Conservation (phyloP, 2,329 filamentous ascomycete genomes). For the Scopulariopsis brevicaulis region DNA sequence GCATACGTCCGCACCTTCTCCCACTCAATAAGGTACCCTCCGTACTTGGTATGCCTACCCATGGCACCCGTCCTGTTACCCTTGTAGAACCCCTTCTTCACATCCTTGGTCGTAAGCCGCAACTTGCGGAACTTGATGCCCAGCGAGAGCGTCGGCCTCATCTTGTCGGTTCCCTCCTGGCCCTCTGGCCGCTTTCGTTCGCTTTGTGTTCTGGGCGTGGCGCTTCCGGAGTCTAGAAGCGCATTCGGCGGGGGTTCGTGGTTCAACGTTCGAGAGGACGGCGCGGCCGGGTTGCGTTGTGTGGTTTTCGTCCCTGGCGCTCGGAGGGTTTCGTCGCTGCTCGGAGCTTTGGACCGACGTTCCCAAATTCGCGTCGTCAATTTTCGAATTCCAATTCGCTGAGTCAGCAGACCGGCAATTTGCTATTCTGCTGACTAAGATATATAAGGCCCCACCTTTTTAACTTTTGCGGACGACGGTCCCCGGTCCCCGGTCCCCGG, state of each 20-base stretch:
- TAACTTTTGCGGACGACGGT: background rate
- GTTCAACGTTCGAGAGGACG: too few species aligned
- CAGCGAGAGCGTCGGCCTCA: constrained; percentile 59
- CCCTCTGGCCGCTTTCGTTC: background rate
- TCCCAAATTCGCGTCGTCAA: background rate
- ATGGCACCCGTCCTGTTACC: constrained; percentile 82
- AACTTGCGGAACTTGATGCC: constrained; percentile 61
- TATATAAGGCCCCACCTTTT: background rate
- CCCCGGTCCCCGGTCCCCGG: background rate
- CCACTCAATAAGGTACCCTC: constrained; percentile 77
- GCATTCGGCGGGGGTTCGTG: too few species aligned
- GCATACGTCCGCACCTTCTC: constrained; percentile 84
- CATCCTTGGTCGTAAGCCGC: constrained; percentile 81
- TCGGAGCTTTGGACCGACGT: background rate
- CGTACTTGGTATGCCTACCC: constrained; percentile 73
- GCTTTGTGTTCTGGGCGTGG: background rate
- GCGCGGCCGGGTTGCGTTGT: background rate
- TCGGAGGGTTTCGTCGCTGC: background rate
- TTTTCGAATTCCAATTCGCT: background rate
- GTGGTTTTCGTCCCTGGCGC: background rate
- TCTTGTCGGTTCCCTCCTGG: constrained; percentile 21
- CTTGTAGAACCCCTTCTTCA: constrained; percentile 94
- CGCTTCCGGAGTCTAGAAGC: too few species aligned
- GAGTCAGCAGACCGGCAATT: background rate
- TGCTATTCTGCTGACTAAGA: background rate